Conservation (phyloP, 352 stramenopile genomes). For the Phytopythium boreale region DNA sequence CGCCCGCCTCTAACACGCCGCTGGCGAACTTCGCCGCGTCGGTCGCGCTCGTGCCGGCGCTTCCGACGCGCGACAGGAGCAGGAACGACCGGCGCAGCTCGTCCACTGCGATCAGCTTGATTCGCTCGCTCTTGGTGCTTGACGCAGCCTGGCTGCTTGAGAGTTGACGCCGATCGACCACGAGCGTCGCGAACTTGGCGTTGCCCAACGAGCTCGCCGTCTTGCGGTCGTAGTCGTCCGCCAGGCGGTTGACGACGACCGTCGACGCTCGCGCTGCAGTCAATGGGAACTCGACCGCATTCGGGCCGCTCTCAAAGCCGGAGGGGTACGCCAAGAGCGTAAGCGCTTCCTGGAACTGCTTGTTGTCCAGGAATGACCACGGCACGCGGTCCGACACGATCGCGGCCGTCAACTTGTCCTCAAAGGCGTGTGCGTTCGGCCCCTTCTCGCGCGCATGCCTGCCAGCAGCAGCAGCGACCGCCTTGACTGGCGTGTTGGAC, state of each 20-base stretch:
- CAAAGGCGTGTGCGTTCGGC: constrained; percentile 4
- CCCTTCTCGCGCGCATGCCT: background rate
- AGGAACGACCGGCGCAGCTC: constrained; percentile 28
- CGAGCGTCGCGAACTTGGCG: constrained; percentile 3
- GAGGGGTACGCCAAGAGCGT: constrained; percentile 9
- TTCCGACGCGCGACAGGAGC: constrained; percentile 2
- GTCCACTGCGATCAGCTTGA: constrained; percentile 16
- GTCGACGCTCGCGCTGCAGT: constrained; percentile 18
- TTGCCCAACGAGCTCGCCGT: constrained; percentile 13
- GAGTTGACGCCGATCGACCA: background rate
- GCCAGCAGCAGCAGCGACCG: background rate
- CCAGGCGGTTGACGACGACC: constrained; percentile 23
- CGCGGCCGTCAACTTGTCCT: constrained; percentile 31
- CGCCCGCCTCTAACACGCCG: background rate
- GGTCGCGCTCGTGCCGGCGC: background rate
- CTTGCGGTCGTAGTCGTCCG: constrained; percentile 21
- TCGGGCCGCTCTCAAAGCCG: background rate
- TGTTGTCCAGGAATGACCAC: constrained; percentile 28
- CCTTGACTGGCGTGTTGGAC: background rate
- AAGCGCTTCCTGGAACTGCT: constrained; percentile 24
- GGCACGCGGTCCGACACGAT: constrained; percentile 19
- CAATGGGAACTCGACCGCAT: constrained; percentile 21
- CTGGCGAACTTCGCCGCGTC: background rate
- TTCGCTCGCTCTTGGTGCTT: background rate
- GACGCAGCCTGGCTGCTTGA: background rate